Percentiles rank a stretch among this genome's conserved stretches.
Conservation (phyloP, 768 basidiomycete species). For the Lactarius sp. region DNA sequence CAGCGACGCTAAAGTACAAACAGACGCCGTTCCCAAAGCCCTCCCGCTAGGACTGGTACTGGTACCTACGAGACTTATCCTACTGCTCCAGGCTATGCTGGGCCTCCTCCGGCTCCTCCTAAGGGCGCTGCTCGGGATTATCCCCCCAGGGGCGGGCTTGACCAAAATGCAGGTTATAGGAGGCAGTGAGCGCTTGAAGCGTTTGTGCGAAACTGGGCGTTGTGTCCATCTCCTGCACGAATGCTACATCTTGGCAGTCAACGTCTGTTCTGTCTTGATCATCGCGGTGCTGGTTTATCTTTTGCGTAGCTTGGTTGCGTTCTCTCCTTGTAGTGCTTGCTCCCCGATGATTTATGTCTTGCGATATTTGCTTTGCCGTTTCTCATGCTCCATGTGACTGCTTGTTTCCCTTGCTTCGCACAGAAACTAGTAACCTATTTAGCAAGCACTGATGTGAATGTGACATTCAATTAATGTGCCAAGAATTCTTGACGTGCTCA, state of each 20-base stretch:
- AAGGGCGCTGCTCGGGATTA: slow-evolving; percentile 26
- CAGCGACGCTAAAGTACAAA: background rate
- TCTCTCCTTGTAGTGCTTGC: slow-evolving; percentile 25
- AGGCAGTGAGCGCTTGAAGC: slow-evolving; percentile 21
- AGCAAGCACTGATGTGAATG: slow-evolving; percentile 21
- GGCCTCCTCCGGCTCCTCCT: slow-evolving; percentile 25
- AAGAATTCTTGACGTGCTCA: slow-evolving; percentile 11
- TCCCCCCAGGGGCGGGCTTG: slow-evolving; percentile 25
- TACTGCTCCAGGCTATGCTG: slow-evolving; percentile 22
- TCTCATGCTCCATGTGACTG: slow-evolving; percentile 24
- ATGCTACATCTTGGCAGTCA: slow-evolving; percentile 23
- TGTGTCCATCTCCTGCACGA: slow-evolving; percentile 13
- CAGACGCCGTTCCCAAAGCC: slow-evolving; percentile 29
- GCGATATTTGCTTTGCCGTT: slow-evolving; percentile 26
- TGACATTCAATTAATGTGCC: slow-evolving; percentile 20
- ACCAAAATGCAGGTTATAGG: slow-evolving; percentile 24
- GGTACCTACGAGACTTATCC: slow-evolving; percentile 26
- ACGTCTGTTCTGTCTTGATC: slow-evolving; percentile 24
- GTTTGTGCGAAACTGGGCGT: slow-evolving; percentile 8
- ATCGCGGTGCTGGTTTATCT: slow-evolving; percentile 23
- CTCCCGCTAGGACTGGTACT: slow-evolving; percentile 25
- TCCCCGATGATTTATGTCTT: slow-evolving; percentile 24
- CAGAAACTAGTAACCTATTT: slow-evolving; percentile 24
- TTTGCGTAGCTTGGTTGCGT: slow-evolving; percentile 26
- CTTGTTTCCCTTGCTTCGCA: slow-evolving; percentile 23